Conservation (phyloP, 2,329 filamentous ascomycete species). For the Botrytis medusae region DNA sequence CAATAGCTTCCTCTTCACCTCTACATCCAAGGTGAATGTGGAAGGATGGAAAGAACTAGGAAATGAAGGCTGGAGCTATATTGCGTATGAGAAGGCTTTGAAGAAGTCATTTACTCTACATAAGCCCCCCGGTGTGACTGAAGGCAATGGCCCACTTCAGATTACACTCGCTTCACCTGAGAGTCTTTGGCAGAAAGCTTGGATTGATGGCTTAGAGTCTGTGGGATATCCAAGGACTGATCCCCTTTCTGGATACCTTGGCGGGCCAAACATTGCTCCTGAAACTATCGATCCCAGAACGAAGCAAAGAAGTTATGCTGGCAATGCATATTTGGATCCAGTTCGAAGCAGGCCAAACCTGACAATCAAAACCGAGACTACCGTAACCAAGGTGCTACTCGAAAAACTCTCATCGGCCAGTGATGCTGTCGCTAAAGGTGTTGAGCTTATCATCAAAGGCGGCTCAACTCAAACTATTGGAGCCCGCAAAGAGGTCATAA, state of each 20-base stretch:
- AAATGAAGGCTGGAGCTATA: not conserved
- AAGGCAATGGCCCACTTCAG: not conserved
- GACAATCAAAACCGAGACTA: not conserved
- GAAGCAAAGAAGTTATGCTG: not conserved
- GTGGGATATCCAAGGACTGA: not conserved
- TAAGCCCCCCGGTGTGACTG: not conserved
- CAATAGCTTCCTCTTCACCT: not conserved
- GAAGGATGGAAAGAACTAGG: not conserved
- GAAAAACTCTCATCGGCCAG: not conserved
- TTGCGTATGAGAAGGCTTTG: not conserved
- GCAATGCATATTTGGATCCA: not conserved
- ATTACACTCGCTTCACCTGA: not conserved
- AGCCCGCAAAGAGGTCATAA: not conserved
- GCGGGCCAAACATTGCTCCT: not conserved
- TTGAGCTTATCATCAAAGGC: not conserved
- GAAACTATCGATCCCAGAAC: not conserved
- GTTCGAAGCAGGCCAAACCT: not conserved
- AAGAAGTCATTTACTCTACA: not conserved
- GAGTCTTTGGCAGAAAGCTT: not conserved
- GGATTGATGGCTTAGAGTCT: not conserved
- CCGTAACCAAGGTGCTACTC: not conserved
- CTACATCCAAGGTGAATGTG: not conserved
- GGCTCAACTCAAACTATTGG: not conserved
- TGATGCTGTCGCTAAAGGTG: not conserved
- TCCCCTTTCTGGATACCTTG: not conserved